Base-by-base conservation (phyloP, 1,284 basidiomycete species). In the Neolentinus lepideus region DNA sequence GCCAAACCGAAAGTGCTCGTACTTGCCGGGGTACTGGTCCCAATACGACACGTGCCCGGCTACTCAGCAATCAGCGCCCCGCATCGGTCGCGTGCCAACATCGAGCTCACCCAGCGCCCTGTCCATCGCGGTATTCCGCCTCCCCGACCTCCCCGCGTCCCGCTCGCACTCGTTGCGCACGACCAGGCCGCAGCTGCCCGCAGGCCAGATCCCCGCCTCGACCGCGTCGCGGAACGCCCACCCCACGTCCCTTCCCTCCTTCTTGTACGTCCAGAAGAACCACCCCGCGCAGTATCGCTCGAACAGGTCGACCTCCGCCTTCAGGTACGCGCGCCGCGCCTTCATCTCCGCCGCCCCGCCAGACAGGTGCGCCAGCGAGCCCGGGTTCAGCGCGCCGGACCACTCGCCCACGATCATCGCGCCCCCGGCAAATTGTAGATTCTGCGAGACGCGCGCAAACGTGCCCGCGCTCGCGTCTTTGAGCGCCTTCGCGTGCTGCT, bases 211-310 rank as follows among this genome's bases (percentile, higher is more conserved):
- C 9, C 84, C 84, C 1, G 75, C 76, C 46, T 77, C 77, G 0
- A 84, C 78, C 0, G 88, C 87, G 65, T 92, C 84, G 59, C 79
- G 75, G 35, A 90, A 79, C 47, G 83, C 82, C 91, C 92, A 94
- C 1, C 90, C 90, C 1, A 77, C 79, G 66, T 93, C 90, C 2
- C 67, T 69, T 6, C 75, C 69, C 55, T 85, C 79, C 68, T 93
- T 92, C 75, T 88, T 92, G 67, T 84, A 88, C 43, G 90, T 93
- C 93, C 92, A 96, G 69, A 89, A 94, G 72, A 85, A 94, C 79
- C 82, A 90, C 2, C 92, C 92, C 0, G 81, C 83, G 56, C 88
- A 87, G 33, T 72, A 67, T 54, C 71, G 68, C 60, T 93, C 88
- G 60, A 80, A 94, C 33, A 89, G 62, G 21, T 76, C 77, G 54